Percentiles rank a stretch among this genome's conserved stretches.
phyloP scores from a whole-genome alignment of 2,329 filamentous ascomycete species.

The Eutypa lata region DNA sequence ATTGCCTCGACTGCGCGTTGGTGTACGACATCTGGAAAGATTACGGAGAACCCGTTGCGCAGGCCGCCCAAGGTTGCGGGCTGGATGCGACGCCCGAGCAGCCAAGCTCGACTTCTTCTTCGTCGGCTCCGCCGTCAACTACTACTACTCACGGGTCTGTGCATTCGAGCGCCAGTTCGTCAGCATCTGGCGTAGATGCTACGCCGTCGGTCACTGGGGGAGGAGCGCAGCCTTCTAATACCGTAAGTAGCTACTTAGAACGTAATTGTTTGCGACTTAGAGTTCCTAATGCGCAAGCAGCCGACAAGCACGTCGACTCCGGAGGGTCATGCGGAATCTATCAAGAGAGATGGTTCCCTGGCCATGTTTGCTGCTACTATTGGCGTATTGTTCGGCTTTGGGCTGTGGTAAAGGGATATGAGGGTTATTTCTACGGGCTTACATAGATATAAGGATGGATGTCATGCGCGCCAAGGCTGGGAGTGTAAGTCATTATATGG shows the following conservation, averaged over 20 bases:
- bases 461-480: too few species aligned
- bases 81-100: conserved; percentile 10
- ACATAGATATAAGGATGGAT: too few species aligned
- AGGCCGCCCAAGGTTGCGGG: conserved; percentile 35
- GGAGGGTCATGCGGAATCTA: neutral
- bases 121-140: neutral
- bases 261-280: neutral
- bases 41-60: conserved; percentile 36
- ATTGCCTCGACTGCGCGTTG: conserved; percentile 38
- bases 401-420: neutral
- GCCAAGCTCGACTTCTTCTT: neutral
- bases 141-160: neutral
- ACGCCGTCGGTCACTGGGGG: neutral
- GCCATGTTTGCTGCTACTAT: neutral
- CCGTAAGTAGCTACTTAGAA: neutral
- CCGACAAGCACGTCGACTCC: neutral
- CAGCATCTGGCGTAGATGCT: neutral
- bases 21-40: conserved; percentile 41
- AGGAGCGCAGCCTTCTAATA: neutral
- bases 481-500: too few species aligned
- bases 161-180: neutral
- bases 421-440: too few species aligned
- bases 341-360: neutral
- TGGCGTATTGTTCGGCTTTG: neutral
- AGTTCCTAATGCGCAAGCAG: neutral